A percentile compares a stretch with the other conserved stretches of the same genome.
These are phyloP conservation scores for Lactarius hatsudake DNA, from an alignment of 768 basidiomycete species.

Conservation along the genomic window DNA sequence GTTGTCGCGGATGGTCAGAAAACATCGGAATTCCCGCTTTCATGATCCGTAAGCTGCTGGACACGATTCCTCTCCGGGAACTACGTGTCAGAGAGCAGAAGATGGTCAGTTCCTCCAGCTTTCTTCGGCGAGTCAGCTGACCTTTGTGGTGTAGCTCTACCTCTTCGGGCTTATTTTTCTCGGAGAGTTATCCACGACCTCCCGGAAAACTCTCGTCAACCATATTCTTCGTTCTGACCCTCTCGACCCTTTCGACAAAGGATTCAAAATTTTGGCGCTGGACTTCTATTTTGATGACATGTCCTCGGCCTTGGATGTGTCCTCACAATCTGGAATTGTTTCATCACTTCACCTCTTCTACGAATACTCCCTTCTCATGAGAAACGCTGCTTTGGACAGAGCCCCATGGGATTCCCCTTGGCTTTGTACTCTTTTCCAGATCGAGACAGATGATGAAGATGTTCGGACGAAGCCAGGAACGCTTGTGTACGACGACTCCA, in stretches of 20 bases:
- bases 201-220: neutral
- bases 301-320: constrained; percentile 11
- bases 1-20: too few relatives aligned
- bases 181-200: too few relatives aligned
- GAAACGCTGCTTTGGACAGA: constrained; percentile 8
- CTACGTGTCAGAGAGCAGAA: too few relatives aligned
- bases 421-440: constrained; percentile 17
- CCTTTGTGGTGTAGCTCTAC: too few relatives aligned
- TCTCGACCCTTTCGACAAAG: too few relatives aligned
- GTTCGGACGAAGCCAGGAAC: constrained; percentile 4
- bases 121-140: too few relatives aligned
- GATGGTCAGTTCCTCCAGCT: too few relatives aligned
- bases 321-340: constrained; percentile 9
- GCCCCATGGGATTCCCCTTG: constrained; percentile 14
- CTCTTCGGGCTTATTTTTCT: too few relatives aligned
- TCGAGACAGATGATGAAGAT: constrained; percentile 6
- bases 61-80: too few relatives aligned
- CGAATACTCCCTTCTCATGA: constrained; percentile 17
- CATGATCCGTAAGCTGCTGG: too few relatives aligned
- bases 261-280: constrained; percentile 8
- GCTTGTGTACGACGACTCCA: neutral
- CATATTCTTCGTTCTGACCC: too few relatives aligned
- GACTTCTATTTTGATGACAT: constrained; percentile 19
- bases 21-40: too few relatives aligned
- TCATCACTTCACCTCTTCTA: constrained; percentile 15